phyloP scores from a whole-genome alignment of 1,284 basidiomycete species.

The Ustilago xerochloae region DNA sequence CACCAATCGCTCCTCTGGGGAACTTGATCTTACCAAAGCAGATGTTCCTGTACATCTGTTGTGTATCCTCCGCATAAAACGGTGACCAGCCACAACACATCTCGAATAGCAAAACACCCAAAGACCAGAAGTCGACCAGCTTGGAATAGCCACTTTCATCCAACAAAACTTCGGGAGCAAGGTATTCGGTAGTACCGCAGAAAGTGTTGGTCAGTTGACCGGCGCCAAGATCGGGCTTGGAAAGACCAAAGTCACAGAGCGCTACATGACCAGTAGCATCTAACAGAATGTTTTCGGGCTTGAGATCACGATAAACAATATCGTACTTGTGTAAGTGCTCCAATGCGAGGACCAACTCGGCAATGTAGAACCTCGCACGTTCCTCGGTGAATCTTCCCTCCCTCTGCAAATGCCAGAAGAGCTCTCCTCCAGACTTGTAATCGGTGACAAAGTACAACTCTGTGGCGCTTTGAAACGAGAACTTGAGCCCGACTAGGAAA shows the following conservation, averaged over 20 bases:
- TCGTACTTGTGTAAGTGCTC: constrained; percentile 98
- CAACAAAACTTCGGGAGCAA: constrained; percentile 97
- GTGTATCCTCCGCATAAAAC: constrained; percentile 99
- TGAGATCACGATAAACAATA: constrained; percentile 97
- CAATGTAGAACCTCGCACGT: constrained; percentile 93
- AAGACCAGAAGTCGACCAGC: constrained; percentile 97
- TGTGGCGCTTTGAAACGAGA: constrained; percentile 94
- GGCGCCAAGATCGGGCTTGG: constrained; percentile 91
- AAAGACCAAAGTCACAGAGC: constrained; percentile 96
- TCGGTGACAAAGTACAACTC: constrained; percentile 98
- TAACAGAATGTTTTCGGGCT: constrained; percentile 95
- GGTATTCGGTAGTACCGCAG: constrained; percentile 87
- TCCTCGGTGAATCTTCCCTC: constrained; percentile 96
- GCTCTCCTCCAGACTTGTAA: constrained; percentile 97
- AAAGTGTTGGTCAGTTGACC: constrained; percentile 98
- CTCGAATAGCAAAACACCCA: constrained; percentile 74
- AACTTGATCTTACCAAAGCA: constrained; percentile 97
- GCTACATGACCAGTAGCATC: constrained; percentile 99
- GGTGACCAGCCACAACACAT: constrained; percentile 99
- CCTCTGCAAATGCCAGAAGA: constrained; percentile 94
- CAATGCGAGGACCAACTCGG: constrained; percentile 90
- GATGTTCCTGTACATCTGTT: constrained; percentile 99
- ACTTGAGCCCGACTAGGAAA: constrained; percentile 98
- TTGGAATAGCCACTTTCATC: constrained; percentile 99
- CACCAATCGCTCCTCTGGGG: constrained; percentile 94